Base-by-base conservation (phyloP, 805 yeast species). In the Ogataea kodamae region DNA sequence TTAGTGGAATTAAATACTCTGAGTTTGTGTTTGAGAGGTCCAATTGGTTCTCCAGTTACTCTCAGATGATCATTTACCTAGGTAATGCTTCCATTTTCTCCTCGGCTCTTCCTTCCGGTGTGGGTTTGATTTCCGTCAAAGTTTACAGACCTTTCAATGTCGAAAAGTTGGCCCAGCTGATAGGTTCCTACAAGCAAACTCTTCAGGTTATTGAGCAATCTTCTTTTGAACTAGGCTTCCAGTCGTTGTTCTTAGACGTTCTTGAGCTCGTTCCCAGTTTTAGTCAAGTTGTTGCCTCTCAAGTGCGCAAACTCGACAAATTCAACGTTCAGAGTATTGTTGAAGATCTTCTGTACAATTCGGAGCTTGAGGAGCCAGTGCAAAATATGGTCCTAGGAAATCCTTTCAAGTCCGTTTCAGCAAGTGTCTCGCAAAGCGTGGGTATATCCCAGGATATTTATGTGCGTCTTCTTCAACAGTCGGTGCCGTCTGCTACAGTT, bases 111-210 rank as follows among this genome's bases (percentile, higher is more conserved):
- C 37, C 37, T 26, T 37, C 46, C 5, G 35, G 38, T 3, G 64
- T 67, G 12, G 72, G 78, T 25, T 54, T 82, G 19, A 59, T 83
- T 27, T 61, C 74, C 6, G 65, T 85, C 28, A 74, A 81, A 24
- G 73, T 74, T 19, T 82, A 81, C 64, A 74, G 86, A 50, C 95
- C 96, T 3, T 83, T 88, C 65, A 62, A 70, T 39, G 65, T 78
- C 30, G 55, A 64, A n/a, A 55, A 65, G 10, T 62, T 86, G 18
- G 61, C 75, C 30, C 45, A 62, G 1, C 49, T 62, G 3, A 55
- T 83, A 25, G 89, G 90, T 17, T 42, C 67, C 2, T 6, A 74
- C 76, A 29, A 34, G 65, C 67, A 40, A 68, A 70, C 42, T 8
- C 63, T 89, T 32, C 73, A 77, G 9, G 71, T 82, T 11, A 66